Evolutionary conservation across 768 basidiomycete genomes (phyloP), one percentile per base, ranked within the genome.

Genomic region (Thelephora ganbajun): DNA sequence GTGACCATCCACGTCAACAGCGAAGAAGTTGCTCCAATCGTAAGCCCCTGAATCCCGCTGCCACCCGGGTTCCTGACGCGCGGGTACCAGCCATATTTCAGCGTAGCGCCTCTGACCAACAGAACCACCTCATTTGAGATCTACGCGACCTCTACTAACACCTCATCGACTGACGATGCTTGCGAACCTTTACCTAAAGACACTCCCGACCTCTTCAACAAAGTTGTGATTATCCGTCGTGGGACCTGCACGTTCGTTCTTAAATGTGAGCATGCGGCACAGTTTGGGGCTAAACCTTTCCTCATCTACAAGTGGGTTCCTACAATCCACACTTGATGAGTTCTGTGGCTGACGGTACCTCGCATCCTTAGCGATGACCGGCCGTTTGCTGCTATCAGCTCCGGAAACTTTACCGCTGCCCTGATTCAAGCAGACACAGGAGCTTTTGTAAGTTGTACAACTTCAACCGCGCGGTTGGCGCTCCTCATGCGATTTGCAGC

Each of bases 161-260:
- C 72, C 2, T 70, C 71, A 3, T 63, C 74, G 30, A 61, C 61
- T 1, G 68, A 75, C 54, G 78, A 80, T 52, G 80, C 76, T 0
- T 87, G 83, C 61, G 58, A 69, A 44, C 66, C 75, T 2, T 64
- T 80, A 0, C 73, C 79, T 3, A 69, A 66, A 46, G 60, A 54
- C 33, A 74, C 73, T 0, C 74, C 75, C 3, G 72, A 83, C 57
- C 66, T 84, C 2, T 69, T 71, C 2, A 57, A 59, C 12, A 74
- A 69, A 47, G 56, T 83, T 13, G 71, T 76, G 11, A 57, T 86
- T 22, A 66, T 83, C 36, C 71, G 75, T 20, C 66, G 77, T 26
- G 82, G 80, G 1, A 69, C 66, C 3, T 83, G 82, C 57, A 61
- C 72, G 1, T 74, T 79, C 45, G 72, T 76, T 43, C 54, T 68